These are phyloP conservation scores for Mycosphaerella arachidis DNA, from an alignment of 2,329 filamentous ascomycete genomes.

Conservation along the genomic window DNA sequence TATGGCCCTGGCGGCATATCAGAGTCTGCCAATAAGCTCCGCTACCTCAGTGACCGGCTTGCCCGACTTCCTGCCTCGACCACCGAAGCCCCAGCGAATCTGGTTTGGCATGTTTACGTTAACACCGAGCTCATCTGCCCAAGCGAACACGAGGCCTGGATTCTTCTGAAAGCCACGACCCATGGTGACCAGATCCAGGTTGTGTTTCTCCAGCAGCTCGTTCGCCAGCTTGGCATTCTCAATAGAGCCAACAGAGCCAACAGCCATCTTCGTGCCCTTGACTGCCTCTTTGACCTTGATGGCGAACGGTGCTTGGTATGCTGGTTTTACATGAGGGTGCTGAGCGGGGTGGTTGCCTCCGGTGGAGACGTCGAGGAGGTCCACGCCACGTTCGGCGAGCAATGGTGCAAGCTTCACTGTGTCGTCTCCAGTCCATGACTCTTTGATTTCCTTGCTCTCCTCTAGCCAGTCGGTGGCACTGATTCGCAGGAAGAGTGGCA, in stretches of 20 bases:
- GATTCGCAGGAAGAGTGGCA: constrained; percentile 70
- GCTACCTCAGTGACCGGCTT: constrained; percentile 10
- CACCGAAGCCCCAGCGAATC: constrained; percentile 57
- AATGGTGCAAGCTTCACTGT: constrained; percentile 60
- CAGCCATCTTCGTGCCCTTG: constrained; percentile 60
- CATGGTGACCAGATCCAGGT: constrained; percentile 65
- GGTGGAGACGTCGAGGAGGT: constrained; percentile 76
- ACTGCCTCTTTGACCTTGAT: constrained; percentile 67
- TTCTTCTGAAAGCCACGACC: constrained; percentile 70
- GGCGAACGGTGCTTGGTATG: constrained; percentile 71
- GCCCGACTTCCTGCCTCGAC: constrained; percentile 38
- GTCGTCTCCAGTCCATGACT: constrained; percentile 65
- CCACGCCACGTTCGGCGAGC: constrained; percentile 69
- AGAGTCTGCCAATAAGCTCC: background rate
- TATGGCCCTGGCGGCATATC: background rate
- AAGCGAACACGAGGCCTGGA: constrained; percentile 54
- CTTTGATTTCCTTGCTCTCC: constrained; percentile 45
- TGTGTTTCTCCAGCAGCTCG: constrained; percentile 48
- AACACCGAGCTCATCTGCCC: constrained; percentile 67
- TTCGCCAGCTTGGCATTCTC: constrained; percentile 65
- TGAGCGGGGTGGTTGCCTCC: constrained; percentile 61
- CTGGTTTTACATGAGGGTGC: constrained; percentile 57
- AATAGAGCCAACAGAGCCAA: constrained; percentile 73
- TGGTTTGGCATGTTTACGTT: constrained; percentile 67
- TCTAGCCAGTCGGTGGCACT: constrained; percentile 75